Percentiles rank a stretch among this genome's conserved stretches.
These are phyloP conservation scores for Pontederia crassipes DNA, from an alignment of 176 grass and related monocot species.

Conservation along the genomic window DNA sequence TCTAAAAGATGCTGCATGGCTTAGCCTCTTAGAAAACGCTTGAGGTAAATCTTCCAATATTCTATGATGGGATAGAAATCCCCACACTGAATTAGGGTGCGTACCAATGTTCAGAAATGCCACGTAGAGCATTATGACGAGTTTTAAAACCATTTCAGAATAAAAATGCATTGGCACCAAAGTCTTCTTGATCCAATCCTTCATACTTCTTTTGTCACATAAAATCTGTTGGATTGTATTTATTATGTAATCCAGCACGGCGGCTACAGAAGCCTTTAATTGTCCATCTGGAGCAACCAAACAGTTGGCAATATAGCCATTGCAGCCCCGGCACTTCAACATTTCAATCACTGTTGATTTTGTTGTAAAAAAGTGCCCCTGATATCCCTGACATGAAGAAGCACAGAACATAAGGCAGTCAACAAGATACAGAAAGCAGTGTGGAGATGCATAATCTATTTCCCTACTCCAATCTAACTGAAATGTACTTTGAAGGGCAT, in stretches of 20 bases:
- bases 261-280: background rate
- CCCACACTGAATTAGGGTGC: conserved; percentile 14
- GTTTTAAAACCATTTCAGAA: conserved; percentile 23
- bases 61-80: conserved; percentile 1
- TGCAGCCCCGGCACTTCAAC: conserved; percentile 35
- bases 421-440: conserved; percentile 49
- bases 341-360: conserved; percentile 47
- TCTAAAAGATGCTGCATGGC: background rate
- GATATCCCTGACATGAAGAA: conserved; percentile 16
- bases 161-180: conserved; percentile 1
- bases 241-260: conserved; percentile 22
- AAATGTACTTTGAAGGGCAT: conserved; percentile 34
- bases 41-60: conserved; percentile 30
- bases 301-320: conserved; percentile 29
- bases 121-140: conserved; percentile 42
- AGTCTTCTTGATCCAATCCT: conserved; percentile 25
- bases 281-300: conserved; percentile 10
- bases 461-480: conserved; percentile 14
- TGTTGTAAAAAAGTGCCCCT: conserved; percentile 29
- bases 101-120: conserved; percentile 18
- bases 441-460: conserved; percentile 39
- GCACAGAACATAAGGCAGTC: conserved; percentile 47
- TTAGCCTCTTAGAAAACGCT: conserved; percentile 34
- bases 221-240: conserved; percentile 16
- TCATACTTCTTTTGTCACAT: background rate